Evolutionary conservation across 805 yeast species (phyloP), one percentile per base, ranked within the genome.

Genomic region (Scheffersomyces coipomensis): DNA sequence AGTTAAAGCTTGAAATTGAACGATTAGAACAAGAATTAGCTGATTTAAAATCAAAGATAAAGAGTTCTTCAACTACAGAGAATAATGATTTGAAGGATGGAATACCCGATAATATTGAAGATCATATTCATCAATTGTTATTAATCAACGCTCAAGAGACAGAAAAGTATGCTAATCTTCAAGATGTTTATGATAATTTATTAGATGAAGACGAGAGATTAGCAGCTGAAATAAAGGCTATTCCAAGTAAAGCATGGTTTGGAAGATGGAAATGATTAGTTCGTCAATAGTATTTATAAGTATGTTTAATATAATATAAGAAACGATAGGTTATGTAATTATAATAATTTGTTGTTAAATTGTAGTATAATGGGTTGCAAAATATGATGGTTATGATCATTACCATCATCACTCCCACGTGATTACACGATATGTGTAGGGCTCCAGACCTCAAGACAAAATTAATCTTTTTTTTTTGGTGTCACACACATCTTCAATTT

Each of bases 1-100:
- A 81, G 33, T 63, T 89, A 35, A 57, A 64, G 19, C 55, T 58
- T 1, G 76, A 71, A 38, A 75, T 83, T 29, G 53, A 49, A 1
- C 44, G 46, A 17, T 50, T 67, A 39, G 52, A 54, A 33, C 23
- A 34, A 2, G 62, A 62, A 25, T 55, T 66, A 7, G 62, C 58
- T 2, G 78, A 73, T 9, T 62, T 83, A 33, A 70, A 70, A 33
- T 49, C 62, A 29, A 68, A 78, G 38, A 22, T 37, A 36, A 18
- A 15, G 13, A 30, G 19, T 23, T 13, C 35, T 25, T 48, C 33
- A 3, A 30, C 29, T n/a, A 19, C 29, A 10, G 38, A 34, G 17
- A 9, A 25, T 19, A 30, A 19, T 10, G 25, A 9, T 13, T 17
- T 19, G n/a, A 33, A 34, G 15, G 33, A 31, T 27, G 46, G 44